phyloP scores from a whole-genome alignment of 23 red algal genomes.

The Gracilariopsis chorda region DNA sequence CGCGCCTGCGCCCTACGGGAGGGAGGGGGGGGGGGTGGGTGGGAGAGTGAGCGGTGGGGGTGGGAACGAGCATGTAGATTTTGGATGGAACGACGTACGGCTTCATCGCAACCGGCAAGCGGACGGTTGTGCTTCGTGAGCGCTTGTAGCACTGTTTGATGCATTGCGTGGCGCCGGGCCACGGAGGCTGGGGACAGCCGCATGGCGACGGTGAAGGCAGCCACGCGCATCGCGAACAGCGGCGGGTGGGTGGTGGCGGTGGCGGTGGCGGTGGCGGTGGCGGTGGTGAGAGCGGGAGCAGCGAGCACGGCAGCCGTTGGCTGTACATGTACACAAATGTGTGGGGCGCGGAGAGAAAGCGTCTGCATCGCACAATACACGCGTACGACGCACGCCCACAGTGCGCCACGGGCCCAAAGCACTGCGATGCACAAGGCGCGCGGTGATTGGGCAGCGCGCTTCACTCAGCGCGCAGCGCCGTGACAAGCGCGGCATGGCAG shows the following conservation, averaged over 20 bases:
- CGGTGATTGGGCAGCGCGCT: too few species aligned
- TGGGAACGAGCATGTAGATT: background rate
- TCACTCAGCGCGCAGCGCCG: too few species aligned
- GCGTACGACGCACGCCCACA: too few species aligned
- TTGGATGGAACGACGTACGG: background rate
- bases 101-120: slow-evolving; percentile 37
- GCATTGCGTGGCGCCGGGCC: background rate
- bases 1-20: slow-evolving; percentile 7
- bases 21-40: background rate
- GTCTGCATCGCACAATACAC: too few species aligned
- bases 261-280: background rate
- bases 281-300: background rate
- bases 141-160: background rate
- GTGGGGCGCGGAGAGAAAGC: too few species aligned
- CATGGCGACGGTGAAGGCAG: background rate
- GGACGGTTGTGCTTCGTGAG: background rate
- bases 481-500: too few species aligned
- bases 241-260: background rate
- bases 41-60: background rate
- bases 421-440: too few species aligned
- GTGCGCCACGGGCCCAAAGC: background rate
- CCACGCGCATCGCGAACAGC: background rate
- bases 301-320: background rate
- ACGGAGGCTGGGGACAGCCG: background rate
- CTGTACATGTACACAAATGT: too few species aligned